A percentile compares a stretch with the other conserved stretches of the same genome.
These are phyloP conservation scores for Sporothrix variecibatus DNA, from an alignment of 2,329 filamentous ascomycete genomes.

Conservation along the genomic window DNA sequence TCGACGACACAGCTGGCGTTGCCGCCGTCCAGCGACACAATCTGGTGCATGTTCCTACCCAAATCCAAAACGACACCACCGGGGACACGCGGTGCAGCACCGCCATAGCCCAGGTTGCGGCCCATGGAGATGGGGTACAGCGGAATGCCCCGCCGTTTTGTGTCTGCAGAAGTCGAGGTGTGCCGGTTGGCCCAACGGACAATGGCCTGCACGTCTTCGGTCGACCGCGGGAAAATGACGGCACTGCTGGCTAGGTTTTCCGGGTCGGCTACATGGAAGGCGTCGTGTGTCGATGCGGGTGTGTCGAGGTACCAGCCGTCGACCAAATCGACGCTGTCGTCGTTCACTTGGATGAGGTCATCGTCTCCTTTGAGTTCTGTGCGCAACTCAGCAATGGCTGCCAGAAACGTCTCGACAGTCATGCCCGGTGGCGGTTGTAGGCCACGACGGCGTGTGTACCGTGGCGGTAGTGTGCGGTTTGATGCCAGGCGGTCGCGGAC, in stretches of 20 bases:
- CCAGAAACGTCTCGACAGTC: conserved; percentile 33
- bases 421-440: conserved; percentile 37
- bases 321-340: conserved; percentile 35
- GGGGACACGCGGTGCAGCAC: conserved; percentile 54
- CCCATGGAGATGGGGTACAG: conserved; percentile 54
- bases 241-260: conserved; percentile 48
- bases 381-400: conserved; percentile 39
- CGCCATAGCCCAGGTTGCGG: conserved; percentile 51
- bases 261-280: conserved; percentile 45
- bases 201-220: conserved; percentile 50
- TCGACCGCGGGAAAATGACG: conserved; percentile 46
- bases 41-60: conserved; percentile 54
- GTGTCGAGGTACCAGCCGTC: conserved; percentile 41
- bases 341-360: conserved; percentile 40
- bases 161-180: not conserved
- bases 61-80: conserved; percentile 55
- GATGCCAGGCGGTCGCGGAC: conserved; percentile 31
- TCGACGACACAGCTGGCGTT: conserved; percentile 55
- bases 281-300: conserved; percentile 44
- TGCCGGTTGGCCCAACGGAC: conserved; percentile 42
- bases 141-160: conserved; percentile 40
- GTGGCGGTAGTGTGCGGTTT: conserved; percentile 34
- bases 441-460: conserved; percentile 29
- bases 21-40: conserved; percentile 53
- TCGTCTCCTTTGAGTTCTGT: conserved; percentile 33